Percentiles rank a stretch among this genome's conserved stretches.
Evolutionary conservation across 371 early-diverging fungal genomes (phyloP).

Genomic region (Blastocladiella emersonii): DNA sequence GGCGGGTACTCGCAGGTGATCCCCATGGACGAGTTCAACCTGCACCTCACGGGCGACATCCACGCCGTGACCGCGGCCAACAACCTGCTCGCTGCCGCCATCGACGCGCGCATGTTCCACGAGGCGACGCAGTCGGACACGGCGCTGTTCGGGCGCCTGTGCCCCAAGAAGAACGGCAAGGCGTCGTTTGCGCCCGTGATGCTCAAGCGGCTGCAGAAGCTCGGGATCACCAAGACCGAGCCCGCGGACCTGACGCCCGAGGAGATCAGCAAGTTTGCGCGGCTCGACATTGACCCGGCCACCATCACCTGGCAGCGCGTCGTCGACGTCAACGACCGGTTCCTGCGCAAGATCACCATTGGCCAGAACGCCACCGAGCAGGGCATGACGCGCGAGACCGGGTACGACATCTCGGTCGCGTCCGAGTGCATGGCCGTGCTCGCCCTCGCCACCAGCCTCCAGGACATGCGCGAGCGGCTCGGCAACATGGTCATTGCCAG

Average conservation of each 20-base stretch:
- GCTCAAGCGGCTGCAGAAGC: slow-evolving; percentile 60
- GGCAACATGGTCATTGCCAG: slow-evolving; percentile 89
- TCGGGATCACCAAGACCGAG: slow-evolving; percentile 66
- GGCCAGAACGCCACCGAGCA: slow-evolving; percentile 77
- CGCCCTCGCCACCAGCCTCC: slow-evolving; percentile 70
- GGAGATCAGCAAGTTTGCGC: slow-evolving; percentile 60
- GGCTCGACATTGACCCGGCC: slow-evolving; percentile 80
- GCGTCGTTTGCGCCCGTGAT: slow-evolving; percentile 69
- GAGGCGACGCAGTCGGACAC: slow-evolving; percentile 78
- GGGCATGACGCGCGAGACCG: slow-evolving; percentile 71
- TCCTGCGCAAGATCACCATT: slow-evolving; percentile 75
- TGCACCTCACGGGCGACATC: slow-evolving; percentile 94
- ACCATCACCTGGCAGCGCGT: slow-evolving; percentile 93
- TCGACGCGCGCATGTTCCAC: slow-evolving; percentile 94
- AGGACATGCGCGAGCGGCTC: slow-evolving; percentile 82
- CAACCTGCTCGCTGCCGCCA: slow-evolving; percentile 91
- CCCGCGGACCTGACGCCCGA: slow-evolving; percentile 59
- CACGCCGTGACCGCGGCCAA: slow-evolving; percentile 95
- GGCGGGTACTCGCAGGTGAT: slow-evolving; percentile 95
- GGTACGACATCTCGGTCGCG: slow-evolving; percentile 94
- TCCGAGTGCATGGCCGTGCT: slow-evolving; percentile 95
- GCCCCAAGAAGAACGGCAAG: slow-evolving; percentile 72
- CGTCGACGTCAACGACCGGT: slow-evolving; percentile 88
- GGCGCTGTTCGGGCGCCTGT: slow-evolving; percentile 47
- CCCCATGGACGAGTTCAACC: slow-evolving; percentile 97